A percentile compares a stretch with the other conserved stretches of the same genome.
Conservation (phyloP, 2,329 filamentous ascomycete species). For the Arthroderma sp. region DNA sequence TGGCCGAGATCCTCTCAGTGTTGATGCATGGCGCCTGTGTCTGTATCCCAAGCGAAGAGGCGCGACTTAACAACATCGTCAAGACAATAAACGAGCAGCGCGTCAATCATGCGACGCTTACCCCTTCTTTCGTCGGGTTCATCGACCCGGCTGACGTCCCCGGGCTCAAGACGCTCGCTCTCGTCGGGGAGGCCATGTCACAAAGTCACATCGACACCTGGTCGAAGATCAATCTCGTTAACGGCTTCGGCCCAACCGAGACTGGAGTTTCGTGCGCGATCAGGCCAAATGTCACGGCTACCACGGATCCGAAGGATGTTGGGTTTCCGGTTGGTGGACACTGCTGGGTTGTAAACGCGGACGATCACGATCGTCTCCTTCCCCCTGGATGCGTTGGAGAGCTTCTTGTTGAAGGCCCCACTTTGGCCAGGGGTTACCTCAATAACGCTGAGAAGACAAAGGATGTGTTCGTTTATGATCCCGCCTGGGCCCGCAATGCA, state of each 20-base stretch:
- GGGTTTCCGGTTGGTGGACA: conserved; percentile 25
- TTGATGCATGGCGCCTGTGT: conserved; percentile 47
- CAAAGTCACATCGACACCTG: conserved; percentile 28
- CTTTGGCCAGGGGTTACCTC: conserved; percentile 52
- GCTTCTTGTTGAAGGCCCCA: conserved; percentile 35
- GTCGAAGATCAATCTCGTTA: conserved; percentile 29
- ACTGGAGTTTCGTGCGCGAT: conserved; percentile 27
- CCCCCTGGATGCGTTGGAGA: conserved; percentile 32
- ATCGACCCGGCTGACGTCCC: conserved; percentile 35
- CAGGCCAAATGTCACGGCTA: conserved; percentile 22
- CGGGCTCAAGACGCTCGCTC: conserved; percentile 30
- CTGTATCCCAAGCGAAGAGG: conserved; percentile 43
- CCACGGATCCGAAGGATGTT: conserved; percentile 27
- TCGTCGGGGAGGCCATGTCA: conserved; percentile 42
- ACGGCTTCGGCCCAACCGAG: conserved; percentile 37
- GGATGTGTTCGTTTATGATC: conserved; percentile 46
- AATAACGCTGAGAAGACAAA: conserved; percentile 47
- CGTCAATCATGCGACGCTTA: conserved; percentile 46
- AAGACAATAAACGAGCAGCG: conserved; percentile 42
- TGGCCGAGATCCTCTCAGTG: conserved; percentile 44
- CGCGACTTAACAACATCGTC: conserved; percentile 40
- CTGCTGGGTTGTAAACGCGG: conserved; percentile 31
- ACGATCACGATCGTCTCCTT: conserved; percentile 30
- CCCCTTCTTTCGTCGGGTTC: conserved; percentile 45
- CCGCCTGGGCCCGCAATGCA: conserved; percentile 37